These are phyloP conservation scores for Pseudogymnoascus sp. DNA, from an alignment of 2,329 filamentous ascomycete species.

Conservation along the genomic window DNA sequence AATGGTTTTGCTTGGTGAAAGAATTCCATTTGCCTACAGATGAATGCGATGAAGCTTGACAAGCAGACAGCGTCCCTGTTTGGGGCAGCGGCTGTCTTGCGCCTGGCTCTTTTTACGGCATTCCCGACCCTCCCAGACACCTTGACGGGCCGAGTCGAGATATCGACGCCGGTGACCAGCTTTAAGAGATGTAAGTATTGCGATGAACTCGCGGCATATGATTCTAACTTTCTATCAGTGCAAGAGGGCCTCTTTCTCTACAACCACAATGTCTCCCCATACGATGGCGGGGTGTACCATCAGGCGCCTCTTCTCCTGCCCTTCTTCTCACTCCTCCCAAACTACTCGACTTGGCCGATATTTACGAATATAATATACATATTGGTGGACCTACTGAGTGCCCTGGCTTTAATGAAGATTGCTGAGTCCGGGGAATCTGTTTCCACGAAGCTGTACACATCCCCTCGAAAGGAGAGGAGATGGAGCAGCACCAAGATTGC, in stretches of 20 bases:
- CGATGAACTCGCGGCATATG: not conserved
- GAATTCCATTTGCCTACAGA: conserved; percentile 13
- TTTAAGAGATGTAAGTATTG: conserved; percentile 79
- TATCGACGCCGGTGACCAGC: conserved; percentile 94
- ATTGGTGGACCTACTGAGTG: conserved; percentile 71
- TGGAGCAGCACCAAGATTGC: conserved; percentile 47
- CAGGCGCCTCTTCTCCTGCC: conserved; percentile 81
- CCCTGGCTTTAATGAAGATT: conserved; percentile 69
- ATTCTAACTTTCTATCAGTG: conserved; percentile 45
- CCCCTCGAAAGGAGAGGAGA: conserved; percentile 4
- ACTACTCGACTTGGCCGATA: conserved; percentile 55
- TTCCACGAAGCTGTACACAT: conserved; percentile 20
- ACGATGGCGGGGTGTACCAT: conserved; percentile 81
- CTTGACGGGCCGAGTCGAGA: conserved; percentile 84
- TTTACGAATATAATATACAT: conserved; percentile 77
- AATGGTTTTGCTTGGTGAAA: not conserved
- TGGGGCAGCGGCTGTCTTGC: conserved; percentile 65
- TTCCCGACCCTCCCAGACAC: conserved; percentile 81
- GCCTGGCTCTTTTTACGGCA: conserved; percentile 69
- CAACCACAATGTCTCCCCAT: conserved; percentile 91
- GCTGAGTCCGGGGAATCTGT: conserved; percentile 74
- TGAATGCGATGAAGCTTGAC: conserved; percentile 42
- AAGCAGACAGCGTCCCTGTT: conserved; percentile 62
- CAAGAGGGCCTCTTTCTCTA: conserved; percentile 97
- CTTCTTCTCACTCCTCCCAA: conserved; percentile 77